Evolutionary conservation across 176 grass and related monocot species (phyloP).

Genomic region (Rhipidocladum racemiflorum): DNA sequence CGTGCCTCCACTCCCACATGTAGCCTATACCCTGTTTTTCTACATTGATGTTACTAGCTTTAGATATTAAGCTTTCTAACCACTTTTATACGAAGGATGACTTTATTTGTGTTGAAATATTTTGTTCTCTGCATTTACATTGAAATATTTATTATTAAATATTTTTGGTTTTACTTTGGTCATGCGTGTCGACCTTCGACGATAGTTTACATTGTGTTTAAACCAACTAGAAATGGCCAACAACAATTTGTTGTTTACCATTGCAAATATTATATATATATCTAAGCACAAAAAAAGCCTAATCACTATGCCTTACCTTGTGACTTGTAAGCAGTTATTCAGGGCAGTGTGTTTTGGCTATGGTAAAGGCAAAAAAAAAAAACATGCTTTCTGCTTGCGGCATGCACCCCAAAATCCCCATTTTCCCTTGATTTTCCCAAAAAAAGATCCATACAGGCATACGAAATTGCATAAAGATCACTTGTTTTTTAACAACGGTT

Average conservation of each 20-base stretch:
- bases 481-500: too few relatives aligned
- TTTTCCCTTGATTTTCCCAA: too few relatives aligned
- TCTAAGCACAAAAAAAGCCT: neutral
- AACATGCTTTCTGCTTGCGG: neutral
- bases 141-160: neutral
- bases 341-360: neutral
- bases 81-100: neutral
- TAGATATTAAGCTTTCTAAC: neutral
- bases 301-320: neutral
- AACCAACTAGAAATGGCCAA: neutral
- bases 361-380: neutral
- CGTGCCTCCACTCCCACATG: constrained; percentile 91
- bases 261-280: neutral
- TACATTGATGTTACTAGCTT: neutral
- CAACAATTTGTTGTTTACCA: neutral
- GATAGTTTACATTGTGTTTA: constrained; percentile 9
- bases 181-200: neutral
- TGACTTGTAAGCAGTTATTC: neutral
- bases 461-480: too few relatives aligned
- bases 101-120: neutral
- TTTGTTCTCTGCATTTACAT: neutral
- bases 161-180: constrained; percentile 6
- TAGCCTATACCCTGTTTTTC: constrained; percentile 31
- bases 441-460: too few relatives aligned
- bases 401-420: too few relatives aligned